These are phyloP conservation scores for Lichtheimia ramosa DNA, from an alignment of 371 early-diverging fungal species.

Conservation along the genomic window DNA sequence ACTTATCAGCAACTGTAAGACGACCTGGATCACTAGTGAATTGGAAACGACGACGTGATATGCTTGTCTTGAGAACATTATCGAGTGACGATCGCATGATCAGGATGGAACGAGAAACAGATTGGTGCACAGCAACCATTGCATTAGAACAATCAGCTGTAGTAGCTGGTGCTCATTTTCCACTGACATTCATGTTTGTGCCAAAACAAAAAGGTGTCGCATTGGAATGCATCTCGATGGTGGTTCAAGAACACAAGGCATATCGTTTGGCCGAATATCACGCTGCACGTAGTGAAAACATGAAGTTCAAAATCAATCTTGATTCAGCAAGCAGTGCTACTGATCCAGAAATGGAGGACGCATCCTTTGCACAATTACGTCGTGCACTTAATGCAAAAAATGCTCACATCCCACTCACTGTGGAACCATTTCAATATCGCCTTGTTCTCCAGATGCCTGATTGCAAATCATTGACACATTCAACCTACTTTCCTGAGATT, in stretches of 20 bases:
- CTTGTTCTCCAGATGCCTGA: slow-evolving; percentile 44
- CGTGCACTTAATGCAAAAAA: slow-evolving; percentile 38
- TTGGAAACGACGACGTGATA: slow-evolving; percentile 26
- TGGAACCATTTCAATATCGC: slow-evolving; percentile 36
- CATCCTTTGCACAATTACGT: slow-evolving; percentile 24
- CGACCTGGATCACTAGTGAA: slow-evolving; percentile 27
- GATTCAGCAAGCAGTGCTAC: slow-evolving; percentile 24
- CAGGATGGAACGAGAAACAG: slow-evolving; percentile 32
- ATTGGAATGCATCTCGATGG: slow-evolving; percentile 33
- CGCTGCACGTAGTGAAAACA: slow-evolving; percentile 33
- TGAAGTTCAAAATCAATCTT: slow-evolving; percentile 37
- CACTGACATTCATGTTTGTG: slow-evolving; percentile 32
- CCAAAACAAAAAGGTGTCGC: slow-evolving; percentile 36
- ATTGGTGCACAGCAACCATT: slow-evolving; percentile 35
- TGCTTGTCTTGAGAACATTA: slow-evolving; percentile 40
- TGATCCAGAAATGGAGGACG: slow-evolving; percentile 25
- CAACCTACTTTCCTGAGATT: slow-evolving; percentile 39
- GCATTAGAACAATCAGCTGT: slow-evolving; percentile 43
- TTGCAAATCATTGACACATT: slow-evolving; percentile 39
- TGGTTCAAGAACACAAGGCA: slow-evolving; percentile 34
- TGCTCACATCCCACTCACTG: slow-evolving; percentile 37
- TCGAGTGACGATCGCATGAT: slow-evolving; percentile 35
- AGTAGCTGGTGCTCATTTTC: slow-evolving; percentile 46
- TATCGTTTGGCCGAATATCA: slow-evolving; percentile 45
- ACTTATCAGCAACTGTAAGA: slow-evolving; percentile 33